A percentile compares a stretch with the other conserved stretches of the same genome.
Evolutionary conservation across 495 filamentous ascomycete genomes (phyloP).

Genomic region (Lasiosphaeria miniovina): DNA sequence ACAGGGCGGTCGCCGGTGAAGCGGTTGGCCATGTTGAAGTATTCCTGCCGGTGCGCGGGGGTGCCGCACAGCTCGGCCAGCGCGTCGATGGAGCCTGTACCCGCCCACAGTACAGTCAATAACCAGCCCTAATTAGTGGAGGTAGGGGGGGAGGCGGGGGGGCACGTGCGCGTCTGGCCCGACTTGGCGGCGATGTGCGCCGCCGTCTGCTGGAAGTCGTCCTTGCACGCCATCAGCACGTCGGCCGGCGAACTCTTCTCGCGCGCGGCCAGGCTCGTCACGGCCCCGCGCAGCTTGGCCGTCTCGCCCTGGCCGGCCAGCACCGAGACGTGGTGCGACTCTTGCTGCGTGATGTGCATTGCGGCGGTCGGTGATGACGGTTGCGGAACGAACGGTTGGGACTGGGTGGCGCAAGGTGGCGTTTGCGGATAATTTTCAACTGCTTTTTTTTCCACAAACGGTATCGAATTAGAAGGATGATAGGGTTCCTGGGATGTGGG

Average conservation of each 20-base stretch:
- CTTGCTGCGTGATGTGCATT: conserved; percentile 25
- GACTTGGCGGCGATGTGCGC: conserved; percentile 31
- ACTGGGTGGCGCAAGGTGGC: neutral
- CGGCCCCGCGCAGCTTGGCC: conserved; percentile 12
- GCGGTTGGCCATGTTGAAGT: conserved; percentile 33
- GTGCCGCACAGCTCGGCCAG: conserved; percentile 20
- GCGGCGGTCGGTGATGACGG: neutral
- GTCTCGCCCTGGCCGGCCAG: conserved; percentile 27
- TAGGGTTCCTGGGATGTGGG: neutral
- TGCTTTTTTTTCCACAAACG: neutral
- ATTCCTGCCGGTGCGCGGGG: conserved; percentile 14
- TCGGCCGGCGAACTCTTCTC: conserved; percentile 19
- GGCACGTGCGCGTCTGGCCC: conserved; percentile 20
- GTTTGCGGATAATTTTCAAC: neutral
- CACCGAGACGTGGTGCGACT: conserved; percentile 25
- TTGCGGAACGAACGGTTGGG: neutral
- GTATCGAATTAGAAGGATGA: neutral
- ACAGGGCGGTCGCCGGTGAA: conserved; percentile 29
- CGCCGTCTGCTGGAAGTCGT: conserved; percentile 32
- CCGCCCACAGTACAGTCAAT: neutral
- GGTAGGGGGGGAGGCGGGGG: neutral
- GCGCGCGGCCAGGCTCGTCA: conserved; percentile 22
- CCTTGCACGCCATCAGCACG: conserved; percentile 26
- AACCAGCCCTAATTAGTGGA: neutral
- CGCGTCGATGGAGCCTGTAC: conserved; percentile 22